Evolutionary conservation across 176 grass and related monocot genomes (phyloP), one percentile per base, ranked within the genome.

Genomic region (Zoysia pacifica): DNA sequence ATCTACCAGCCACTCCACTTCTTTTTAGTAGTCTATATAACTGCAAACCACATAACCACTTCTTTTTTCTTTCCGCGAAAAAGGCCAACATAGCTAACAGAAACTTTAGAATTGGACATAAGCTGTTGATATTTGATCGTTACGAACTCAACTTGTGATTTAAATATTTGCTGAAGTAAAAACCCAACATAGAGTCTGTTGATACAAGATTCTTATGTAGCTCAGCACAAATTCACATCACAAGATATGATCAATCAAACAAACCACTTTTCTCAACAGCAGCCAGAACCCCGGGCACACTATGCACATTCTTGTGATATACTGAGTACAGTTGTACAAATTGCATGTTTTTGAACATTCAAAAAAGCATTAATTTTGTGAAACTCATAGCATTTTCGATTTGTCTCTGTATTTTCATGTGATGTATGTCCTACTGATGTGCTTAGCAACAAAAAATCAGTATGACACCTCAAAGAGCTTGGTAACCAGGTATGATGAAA

Each of bases 371-470:
- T 72, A 20, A 48, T 18, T 19, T 64, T 28, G 12, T 75, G 5
- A 16, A 56, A n/a, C 55, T 20, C 6, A 1, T 3, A 58, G 6
- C n/a, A 58, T 19, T 19, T 20, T 19, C 6, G 18, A 12, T 8
- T 69, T 75, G 70, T 45, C 18, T 62, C 59, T 76, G 35, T 6
- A 12, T 48, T 64, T 28, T n/a, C 56, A 76, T 72, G 72, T 75
- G 50, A 49, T n/a, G 16, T 42, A 42, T 53, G 46, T 36, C 12
- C 53, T 70, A 69, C 42, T 69, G 9, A 62, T 12, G 5, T 12
- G 49, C 82, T 72, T 10, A 3, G 67, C 45, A 51, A 85, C 40
- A 77, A 76, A 67, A 67, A 50, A 73, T 65, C 60, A 82, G 82
- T 59, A 85, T 14, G 35, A 5, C 11, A 52, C 14, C 46, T 76